Evolutionary conservation across 2,329 filamentous ascomycete species (phyloP), one percentile per base, ranked within the genome.

Genomic region (Davidsoniella virescens): DNA sequence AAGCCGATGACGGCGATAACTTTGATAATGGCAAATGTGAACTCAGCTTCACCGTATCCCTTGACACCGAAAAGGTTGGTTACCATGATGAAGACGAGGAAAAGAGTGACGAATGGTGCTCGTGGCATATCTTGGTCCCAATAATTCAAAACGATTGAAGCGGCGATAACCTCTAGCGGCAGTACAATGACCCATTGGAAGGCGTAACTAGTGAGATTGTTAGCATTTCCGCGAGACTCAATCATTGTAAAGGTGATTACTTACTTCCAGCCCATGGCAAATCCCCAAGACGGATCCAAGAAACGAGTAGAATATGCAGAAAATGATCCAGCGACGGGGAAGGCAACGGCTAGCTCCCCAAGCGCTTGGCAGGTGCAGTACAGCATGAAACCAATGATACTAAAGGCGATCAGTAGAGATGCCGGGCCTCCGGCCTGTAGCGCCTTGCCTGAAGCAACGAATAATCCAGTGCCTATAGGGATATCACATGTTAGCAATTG

Each of bases 211-310:
- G 16, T 14, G 10, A 38, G 10, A n/a, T 18, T 43, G 56, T 54
- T 29, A 51, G 43, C 14, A 51, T 25, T 9, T 18, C 16, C n/a
- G 14, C 14, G 29, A 50, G 40, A 45, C 23, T 49, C 7, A 8
- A 16, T 12, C 2, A 2, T 14, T 17, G 39, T 5, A 9, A 18
- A 9, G 40, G 16, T 5, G 20, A 23, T 5, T 23, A 71, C 77
- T 64, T 63, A 84, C 73, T 93, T 94, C 87, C 87, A 94, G 14
- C 87, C 87, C 84, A 94, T 93, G 44, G 87, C 85, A 61, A 94
- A 94, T 0, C 87, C 87, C 87, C 87, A 94, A 0, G 88, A 88
- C 1, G 88, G 90, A 60, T 95, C 87, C 16, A 96, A 65, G 59
- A 96, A 95, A 16, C 90, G 78, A 26, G 87, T 94, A 16, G 88